These are phyloP conservation scores for Boletus reticulatus DNA, from an alignment of 768 basidiomycete genomes.

Conservation along the genomic window DNA sequence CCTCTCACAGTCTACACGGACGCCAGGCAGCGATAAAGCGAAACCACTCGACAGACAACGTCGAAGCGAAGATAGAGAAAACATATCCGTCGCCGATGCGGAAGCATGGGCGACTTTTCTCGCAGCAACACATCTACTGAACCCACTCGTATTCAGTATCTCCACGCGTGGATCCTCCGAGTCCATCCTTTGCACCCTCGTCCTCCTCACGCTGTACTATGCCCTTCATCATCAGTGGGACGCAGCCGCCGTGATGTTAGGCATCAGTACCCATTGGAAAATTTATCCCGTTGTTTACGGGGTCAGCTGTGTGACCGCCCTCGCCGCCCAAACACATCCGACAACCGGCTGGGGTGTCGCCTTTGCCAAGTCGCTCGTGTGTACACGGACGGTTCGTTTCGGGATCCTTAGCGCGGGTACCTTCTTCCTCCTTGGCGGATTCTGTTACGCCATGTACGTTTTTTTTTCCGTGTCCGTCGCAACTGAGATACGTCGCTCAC, in stretches of 20 bases:
- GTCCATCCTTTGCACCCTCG: conserved; percentile 75
- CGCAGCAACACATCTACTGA: conserved; percentile 77
- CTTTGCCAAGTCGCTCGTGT: conserved; percentile 44
- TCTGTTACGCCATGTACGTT: conserved; percentile 76
- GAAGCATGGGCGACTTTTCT: conserved; percentile 49
- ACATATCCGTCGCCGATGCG: not conserved
- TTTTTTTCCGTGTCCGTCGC: not conserved
- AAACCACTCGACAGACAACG: conserved; percentile 2
- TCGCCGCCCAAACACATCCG: conserved; percentile 23
- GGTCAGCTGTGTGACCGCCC: conserved; percentile 55
- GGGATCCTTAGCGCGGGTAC: conserved; percentile 63
- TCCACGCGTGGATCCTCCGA: conserved; percentile 97
- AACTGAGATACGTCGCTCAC: not conserved
- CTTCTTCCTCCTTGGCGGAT: conserved; percentile 57
- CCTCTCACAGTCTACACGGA: conserved; percentile 32
- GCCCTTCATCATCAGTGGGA: conserved; percentile 61
- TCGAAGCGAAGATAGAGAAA: not conserved
- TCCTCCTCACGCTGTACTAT: conserved; percentile 65
- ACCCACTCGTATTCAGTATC: conserved; percentile 93
- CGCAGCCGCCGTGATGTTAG: conserved; percentile 68
- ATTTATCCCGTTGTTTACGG: conserved; percentile 95
- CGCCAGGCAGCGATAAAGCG: not conserved
- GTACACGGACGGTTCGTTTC: conserved; percentile 59
- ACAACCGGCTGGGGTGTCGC: conserved; percentile 14
- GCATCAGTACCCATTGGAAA: conserved; percentile 92